Percentiles rank a stretch among this genome's conserved stretches.
These are phyloP conservation scores for Pythium insidiosum DNA, from an alignment of 352 stramenopile genomes.

Conservation along the genomic window DNA sequence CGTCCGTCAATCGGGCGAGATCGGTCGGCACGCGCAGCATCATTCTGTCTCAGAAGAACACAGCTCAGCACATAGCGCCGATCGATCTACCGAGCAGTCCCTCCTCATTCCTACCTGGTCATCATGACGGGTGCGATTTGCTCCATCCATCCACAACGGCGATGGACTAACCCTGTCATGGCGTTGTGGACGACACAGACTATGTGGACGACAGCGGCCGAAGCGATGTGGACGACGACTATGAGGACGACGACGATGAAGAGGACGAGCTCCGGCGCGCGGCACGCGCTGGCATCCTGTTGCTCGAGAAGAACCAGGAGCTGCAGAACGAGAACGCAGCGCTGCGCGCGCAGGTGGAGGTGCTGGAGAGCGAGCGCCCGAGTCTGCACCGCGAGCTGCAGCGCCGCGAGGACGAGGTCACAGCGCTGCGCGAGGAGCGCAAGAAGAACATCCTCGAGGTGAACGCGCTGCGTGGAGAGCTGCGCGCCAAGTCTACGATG, in stretches of 20 bases:
- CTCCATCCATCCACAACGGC: too few relatives aligned
- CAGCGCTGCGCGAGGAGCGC: conserved; percentile 31
- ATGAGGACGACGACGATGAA: conserved; percentile 23
- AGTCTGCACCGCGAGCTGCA: conserved; percentile 33
- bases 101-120: too few relatives aligned
- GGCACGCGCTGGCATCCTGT: conserved; percentile 54
- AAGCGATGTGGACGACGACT: neutral
- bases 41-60: too few relatives aligned
- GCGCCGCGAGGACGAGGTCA: conserved; percentile 28
- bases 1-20: too few relatives aligned
- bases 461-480: conserved; percentile 40
- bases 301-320: conserved; percentile 70
- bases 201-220: too few relatives aligned
- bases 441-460: conserved; percentile 38
- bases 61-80: too few relatives aligned
- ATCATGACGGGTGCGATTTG: too few relatives aligned
- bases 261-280: conserved; percentile 58
- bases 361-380: conserved; percentile 41
- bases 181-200: neutral
- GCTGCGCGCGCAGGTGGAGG: conserved; percentile 44
- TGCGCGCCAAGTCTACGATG: conserved; percentile 47
- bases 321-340: conserved; percentile 49
- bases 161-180: too few relatives aligned
- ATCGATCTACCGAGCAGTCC: too few relatives aligned
- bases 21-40: too few relatives aligned